These are phyloP conservation scores for Herpetomonas muscarum DNA, from an alignment of 208 protist species.

Conservation along the genomic window DNA sequence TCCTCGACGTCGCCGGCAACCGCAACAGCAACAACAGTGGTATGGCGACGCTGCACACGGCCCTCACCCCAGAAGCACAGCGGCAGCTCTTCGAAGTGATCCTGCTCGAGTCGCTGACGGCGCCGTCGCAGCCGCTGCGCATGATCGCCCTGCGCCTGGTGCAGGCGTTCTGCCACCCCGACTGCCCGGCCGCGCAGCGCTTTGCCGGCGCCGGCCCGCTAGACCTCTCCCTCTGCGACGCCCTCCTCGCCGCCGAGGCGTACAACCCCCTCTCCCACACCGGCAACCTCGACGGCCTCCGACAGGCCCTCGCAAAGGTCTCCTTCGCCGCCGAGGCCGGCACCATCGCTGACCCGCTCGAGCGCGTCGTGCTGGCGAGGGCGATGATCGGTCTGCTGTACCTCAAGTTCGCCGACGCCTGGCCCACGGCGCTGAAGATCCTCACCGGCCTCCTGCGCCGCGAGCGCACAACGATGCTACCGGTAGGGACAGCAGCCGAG, in stretches of 20 bases:
- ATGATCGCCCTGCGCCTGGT: conserved; percentile 66
- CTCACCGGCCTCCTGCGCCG: conserved; percentile 45
- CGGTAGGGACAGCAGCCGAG: conserved; percentile 1
- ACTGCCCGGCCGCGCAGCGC: conserved; percentile 9
- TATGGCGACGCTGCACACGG: conserved; percentile 16
- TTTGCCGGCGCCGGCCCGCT: conserved; percentile 21
- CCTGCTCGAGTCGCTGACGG: conserved; percentile 64
- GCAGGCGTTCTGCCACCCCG: conserved; percentile 46
- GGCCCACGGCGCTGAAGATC: conserved; percentile 58
- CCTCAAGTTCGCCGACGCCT: conserved; percentile 73
- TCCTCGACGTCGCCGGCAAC: conserved; percentile 29
- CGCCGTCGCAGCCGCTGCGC: conserved; percentile 60
- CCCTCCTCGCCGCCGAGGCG: conserved; percentile 35
- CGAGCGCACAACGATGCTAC: conserved; percentile 39
- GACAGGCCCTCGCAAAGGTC: conserved; percentile 52
- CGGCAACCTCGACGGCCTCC: conserved; percentile 64
- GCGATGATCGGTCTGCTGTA: conserved; percentile 81
- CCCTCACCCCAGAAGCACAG: conserved; percentile 39
- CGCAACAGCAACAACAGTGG: too few relatives aligned
- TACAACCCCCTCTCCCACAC: conserved; percentile 71
- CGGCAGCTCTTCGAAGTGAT: conserved; percentile 42
- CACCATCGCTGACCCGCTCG: conserved; percentile 40
- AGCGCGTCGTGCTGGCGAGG: conserved; percentile 57
- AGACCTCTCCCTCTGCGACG: conserved; percentile 31
- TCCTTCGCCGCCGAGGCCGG: conserved; percentile 56